Percentiles rank a stretch among this genome's conserved stretches.
phyloP scores from a whole-genome alignment of 495 filamentous ascomycete genomes.

The Chlorociboria aeruginascens region DNA sequence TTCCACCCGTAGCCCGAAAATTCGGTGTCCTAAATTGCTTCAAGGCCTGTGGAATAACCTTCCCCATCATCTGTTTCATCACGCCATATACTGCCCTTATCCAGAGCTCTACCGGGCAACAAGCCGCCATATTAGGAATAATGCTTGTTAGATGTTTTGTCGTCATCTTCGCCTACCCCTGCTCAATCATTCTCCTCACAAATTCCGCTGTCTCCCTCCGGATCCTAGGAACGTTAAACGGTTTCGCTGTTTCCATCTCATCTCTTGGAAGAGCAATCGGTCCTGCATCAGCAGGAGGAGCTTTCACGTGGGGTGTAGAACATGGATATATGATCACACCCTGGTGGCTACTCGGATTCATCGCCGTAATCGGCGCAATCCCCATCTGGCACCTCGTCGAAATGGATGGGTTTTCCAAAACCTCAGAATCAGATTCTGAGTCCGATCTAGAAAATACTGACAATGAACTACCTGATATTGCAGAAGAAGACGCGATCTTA shows the following conservation, averaged over 20 bases:
- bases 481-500: slow-evolving; percentile 20
- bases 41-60: slow-evolving; percentile 38
- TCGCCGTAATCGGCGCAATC: slow-evolving; percentile 50
- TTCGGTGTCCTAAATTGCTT: slow-evolving; percentile 63
- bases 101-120: slow-evolving; percentile 23
- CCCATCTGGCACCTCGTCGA: slow-evolving; percentile 64
- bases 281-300: slow-evolving; percentile 52
- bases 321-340: slow-evolving; percentile 60
- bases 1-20: slow-evolving; percentile 53
- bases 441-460: slow-evolving; percentile 27
- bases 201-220: slow-evolving; percentile 67
- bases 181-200: slow-evolving; percentile 77
- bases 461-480: slow-evolving; percentile 15
- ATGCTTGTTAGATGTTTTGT: slow-evolving; percentile 58
- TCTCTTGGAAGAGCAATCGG: slow-evolving; percentile 69
- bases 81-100: slow-evolving; percentile 63
- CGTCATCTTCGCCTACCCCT: slow-evolving; percentile 76
- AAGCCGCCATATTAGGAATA: slow-evolving; percentile 34
- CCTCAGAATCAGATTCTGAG: slow-evolving; percentile 6
- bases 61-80: slow-evolving; percentile 60
- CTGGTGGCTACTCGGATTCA: slow-evolving; percentile 59
- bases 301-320: slow-evolving; percentile 61
- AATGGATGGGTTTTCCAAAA: slow-evolving; percentile 53
- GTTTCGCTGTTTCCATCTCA: slow-evolving; percentile 67
- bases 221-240: slow-evolving; percentile 81